phyloP scores from a whole-genome alignment of 2,329 filamentous ascomycete species.

The Arachnomyces sp. region DNA sequence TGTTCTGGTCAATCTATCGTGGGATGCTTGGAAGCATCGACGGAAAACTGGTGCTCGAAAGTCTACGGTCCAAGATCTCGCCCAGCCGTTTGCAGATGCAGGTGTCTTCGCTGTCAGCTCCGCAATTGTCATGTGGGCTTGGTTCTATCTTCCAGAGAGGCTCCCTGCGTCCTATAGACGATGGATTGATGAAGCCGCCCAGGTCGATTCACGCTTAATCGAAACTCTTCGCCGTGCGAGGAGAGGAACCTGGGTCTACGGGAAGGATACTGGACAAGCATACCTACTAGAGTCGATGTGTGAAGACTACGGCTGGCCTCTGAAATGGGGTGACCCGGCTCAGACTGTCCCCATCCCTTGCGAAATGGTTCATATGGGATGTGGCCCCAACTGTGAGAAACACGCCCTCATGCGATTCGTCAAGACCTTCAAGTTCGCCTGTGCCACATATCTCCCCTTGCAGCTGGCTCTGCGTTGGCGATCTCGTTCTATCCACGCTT shows the following conservation, averaged over 20 bases:
- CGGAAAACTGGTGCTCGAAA: slow-evolving; percentile 23
- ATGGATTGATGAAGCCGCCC: slow-evolving; percentile 72
- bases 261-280: slow-evolving; percentile 62
- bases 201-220: slow-evolving; percentile 65
- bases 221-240: slow-evolving; percentile 62
- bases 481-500: slow-evolving; percentile 32
- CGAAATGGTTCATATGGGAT: slow-evolving; percentile 74
- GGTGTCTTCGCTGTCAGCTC: slow-evolving; percentile 63
- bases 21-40: slow-evolving; percentile 42
- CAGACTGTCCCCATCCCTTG: slow-evolving; percentile 67
- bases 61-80: slow-evolving; percentile 32
- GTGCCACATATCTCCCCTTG: slow-evolving; percentile 68
- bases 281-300: slow-evolving; percentile 64
- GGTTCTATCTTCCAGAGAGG: slow-evolving; percentile 66
- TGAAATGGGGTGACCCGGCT: slow-evolving; percentile 64
- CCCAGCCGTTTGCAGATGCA: slow-evolving; percentile 51
- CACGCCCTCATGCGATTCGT: slow-evolving; percentile 62
- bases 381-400: slow-evolving; percentile 62
- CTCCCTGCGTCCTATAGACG: slow-evolving; percentile 67
- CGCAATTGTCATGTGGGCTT: slow-evolving; percentile 78
- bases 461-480: slow-evolving; percentile 56
- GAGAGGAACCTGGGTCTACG: slow-evolving; percentile 59
- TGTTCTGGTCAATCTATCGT: slow-evolving; percentile 58
- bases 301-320: slow-evolving; percentile 58
- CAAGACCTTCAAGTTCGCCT: slow-evolving; percentile 63